Evolutionary conservation across 371 early-diverging fungal genomes (phyloP).

Genomic region (Actinomortierella ambigua): DNA sequence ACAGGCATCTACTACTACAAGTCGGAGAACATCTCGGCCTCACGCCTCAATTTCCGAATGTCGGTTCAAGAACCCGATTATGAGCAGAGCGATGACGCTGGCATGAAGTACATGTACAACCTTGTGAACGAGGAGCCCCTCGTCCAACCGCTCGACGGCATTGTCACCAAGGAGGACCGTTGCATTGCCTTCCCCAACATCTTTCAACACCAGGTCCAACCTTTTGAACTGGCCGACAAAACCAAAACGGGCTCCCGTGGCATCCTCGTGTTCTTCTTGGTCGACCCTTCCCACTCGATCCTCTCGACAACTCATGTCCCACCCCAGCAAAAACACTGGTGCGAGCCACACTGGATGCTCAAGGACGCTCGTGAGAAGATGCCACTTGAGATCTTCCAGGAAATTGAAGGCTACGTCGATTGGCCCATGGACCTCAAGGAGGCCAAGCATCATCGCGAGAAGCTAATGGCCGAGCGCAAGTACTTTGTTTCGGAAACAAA

Average conservation of each 20-base stretch:
- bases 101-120: conserved; percentile 8
- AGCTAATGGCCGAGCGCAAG: conserved; percentile 22
- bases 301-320: conserved; percentile 49
- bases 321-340: conserved; percentile 49
- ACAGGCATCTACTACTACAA: conserved; percentile 66
- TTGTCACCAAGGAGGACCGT: conserved; percentile 49
- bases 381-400: conserved; percentile 24
- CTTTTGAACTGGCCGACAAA: conserved; percentile 47
- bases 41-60: conserved; percentile 51
- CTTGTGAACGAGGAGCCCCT: conserved; percentile 20
- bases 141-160: conserved; percentile 38
- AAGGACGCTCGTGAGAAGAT: conserved; percentile 1
- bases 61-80: conserved; percentile 27
- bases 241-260: conserved; percentile 58
- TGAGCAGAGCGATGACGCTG: conserved; percentile 28
- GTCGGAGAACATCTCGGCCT: conserved; percentile 59
- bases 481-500: conserved; percentile 14
- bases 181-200: conserved; percentile 68
- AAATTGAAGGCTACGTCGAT: conserved; percentile 23
- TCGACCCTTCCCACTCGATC: conserved; percentile 18
- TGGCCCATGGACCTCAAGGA: conserved; percentile 20
- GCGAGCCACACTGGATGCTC: not conserved
- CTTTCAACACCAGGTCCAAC: conserved; percentile 60
- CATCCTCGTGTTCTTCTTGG: conserved; percentile 60
- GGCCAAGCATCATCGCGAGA: conserved; percentile 15